These are phyloP conservation scores for Tilletia walkeri DNA, from an alignment of 1,284 basidiomycete species.

Conservation along the genomic window DNA sequence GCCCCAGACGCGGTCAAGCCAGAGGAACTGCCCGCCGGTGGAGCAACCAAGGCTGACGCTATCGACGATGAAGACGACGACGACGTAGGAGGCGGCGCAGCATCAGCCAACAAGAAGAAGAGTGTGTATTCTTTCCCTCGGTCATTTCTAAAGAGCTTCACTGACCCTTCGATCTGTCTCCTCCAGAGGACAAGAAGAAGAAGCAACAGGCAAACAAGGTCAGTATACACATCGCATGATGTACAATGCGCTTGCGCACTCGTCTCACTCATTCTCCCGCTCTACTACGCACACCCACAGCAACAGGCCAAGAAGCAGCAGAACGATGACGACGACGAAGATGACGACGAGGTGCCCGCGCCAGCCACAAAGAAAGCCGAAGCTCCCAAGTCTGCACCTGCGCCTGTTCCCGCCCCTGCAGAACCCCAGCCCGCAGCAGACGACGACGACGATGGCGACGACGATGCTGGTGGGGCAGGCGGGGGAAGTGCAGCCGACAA, in stretches of 20 bases:
- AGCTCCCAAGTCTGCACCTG: slow-evolving; percentile 22
- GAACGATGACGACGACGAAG: slow-evolving; percentile 13
- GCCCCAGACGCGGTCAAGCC: slow-evolving; percentile 30
- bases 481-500: slow-evolving; percentile 33
- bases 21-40: slow-evolving; percentile 26
- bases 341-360: background rate
- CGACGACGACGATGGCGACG: slow-evolving; percentile 29
- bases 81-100: slow-evolving; percentile 16
- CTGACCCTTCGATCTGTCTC: background rate
- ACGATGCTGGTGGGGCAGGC: slow-evolving; percentile 30
- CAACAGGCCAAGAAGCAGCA: slow-evolving; percentile 27
- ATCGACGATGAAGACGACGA: slow-evolving; percentile 26
- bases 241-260: too few relatives aligned
- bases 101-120: slow-evolving; percentile 24
- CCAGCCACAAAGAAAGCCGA: slow-evolving; percentile 20
- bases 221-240: background rate
- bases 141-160: too few relatives aligned
- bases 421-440: slow-evolving; percentile 8
- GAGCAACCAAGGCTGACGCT: slow-evolving; percentile 19
- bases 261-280: too few relatives aligned
- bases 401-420: slow-evolving; percentile 19
- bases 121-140: background rate
- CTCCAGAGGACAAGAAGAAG: slow-evolving; percentile 14
- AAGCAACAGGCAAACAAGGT: slow-evolving; percentile 16
- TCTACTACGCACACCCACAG: background rate